Base-by-base conservation (phyloP, 2,329 filamentous ascomycete species). In the Colletotrichum sidae region DNA sequence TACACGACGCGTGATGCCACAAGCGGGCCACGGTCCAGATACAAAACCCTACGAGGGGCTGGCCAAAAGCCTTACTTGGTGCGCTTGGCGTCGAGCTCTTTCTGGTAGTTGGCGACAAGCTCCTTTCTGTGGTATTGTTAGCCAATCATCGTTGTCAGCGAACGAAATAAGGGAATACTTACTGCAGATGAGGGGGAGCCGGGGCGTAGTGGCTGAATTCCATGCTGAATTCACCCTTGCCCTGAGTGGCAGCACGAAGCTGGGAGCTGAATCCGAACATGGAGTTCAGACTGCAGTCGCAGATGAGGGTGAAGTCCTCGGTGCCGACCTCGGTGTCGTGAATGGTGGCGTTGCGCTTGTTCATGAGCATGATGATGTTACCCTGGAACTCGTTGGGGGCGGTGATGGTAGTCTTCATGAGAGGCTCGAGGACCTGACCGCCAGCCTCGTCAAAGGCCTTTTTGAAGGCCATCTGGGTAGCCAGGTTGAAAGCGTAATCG, bases 181-280 rank as follows among this genome's bases (percentile, higher is more conserved):
- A 92, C 91, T 99, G 96, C 78, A 98, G 78, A 76, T 98, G 94
- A 72, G 89, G 88, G 53, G 94, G 92, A 65, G 96, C 93, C 55
- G 93, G 85, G 56, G 92, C 89, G 74, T 99, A 99, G 82, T 98
- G 96, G 79, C 92, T 96, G 75, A 99, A 99, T 81, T 99, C 96
- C 96, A 99, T 98, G 73, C 88, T 92, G 76, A 97, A 99, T 83
- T 99, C 96, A 73, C 96, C 96, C 86, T 99, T 99, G 68, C 96
- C 96, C 82, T 99, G 96, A 2, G 94, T 98, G 25, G 94, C 92
- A 12, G 96, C 96, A 72, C 96, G 88, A 70, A 99, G 81, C 80
- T 97, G 92, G 46, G 90, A 92, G 74, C 90, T 94, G 82, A 99
- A 98, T 69, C 96, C 96, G 77, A 99, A 99, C 96, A 99, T 99